Base-by-base conservation (phyloP, 768 basidiomycete genomes). In the Leccinum boreale region DNA sequence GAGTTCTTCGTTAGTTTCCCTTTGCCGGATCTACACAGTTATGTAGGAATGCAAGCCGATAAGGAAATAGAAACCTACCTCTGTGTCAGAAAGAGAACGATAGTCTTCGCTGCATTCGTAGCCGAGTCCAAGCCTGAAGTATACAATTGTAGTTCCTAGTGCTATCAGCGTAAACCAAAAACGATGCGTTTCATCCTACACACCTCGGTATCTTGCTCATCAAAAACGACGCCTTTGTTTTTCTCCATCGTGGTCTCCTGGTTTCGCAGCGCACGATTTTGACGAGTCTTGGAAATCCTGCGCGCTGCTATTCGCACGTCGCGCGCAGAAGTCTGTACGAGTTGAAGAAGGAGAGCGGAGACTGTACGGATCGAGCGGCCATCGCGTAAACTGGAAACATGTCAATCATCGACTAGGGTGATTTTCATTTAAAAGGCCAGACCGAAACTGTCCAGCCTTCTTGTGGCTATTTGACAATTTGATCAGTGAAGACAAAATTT, bases 251-350 rank as follows among this genome's bases (percentile, higher is more conserved):
- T 31, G 63, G 79, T 87, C 64, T 90, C 87, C 65, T 88, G 85
- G 17, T 86, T 76, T 11, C 78, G 81, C 51, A 91, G 65, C 0
- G 83, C 85, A 19, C 79, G 79, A 66, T 83, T 84, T 65, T 86
- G 83, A 8, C 88, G 83, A 29, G 77, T 71, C 60, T 85, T 87
- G 31, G 79, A 81, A 35, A 91, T 80, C 59, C 75, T 79, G 59
- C 78, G 78, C 1, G 87, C 87, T 52, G 85, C 81, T n/a, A 86
- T 69, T 17, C 86, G 80, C n/a, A 96, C 85, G 62, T 93, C 92
- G 61, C 92, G 89, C 0, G 92, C 87, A 4, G 93, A 95, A 0
- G 94, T 96, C 68, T 99, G 97, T 2, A 98, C 89, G n/a, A 99
- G 86, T 64, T 98, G 95, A 19, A 99, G 78, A 10, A 99, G 79